A percentile compares a stretch with the other conserved stretches of the same genome.
Conservation (phyloP, 768 basidiomycete genomes). For the Lanmaoa rubissima region DNA sequence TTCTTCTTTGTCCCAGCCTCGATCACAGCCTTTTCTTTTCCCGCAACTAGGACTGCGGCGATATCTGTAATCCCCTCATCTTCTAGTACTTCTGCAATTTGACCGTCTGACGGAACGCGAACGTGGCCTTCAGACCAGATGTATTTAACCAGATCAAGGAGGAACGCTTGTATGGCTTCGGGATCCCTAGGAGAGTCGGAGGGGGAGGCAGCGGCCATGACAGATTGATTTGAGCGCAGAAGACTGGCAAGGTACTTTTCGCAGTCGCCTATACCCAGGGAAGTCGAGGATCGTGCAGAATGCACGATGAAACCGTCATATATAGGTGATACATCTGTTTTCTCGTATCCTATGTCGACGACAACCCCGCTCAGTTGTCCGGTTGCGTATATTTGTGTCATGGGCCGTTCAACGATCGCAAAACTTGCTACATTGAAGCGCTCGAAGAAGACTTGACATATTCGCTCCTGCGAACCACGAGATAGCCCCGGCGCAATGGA, state of each 20-base stretch:
- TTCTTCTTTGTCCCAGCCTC: conserved; percentile 82
- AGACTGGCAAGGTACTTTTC: conserved; percentile 73
- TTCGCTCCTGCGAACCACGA: conserved; percentile 63
- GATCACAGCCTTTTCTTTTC: conserved; percentile 88
- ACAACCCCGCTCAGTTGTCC: conserved; percentile 72
- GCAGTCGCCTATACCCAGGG: conserved; percentile 70
- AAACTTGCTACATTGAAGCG: conserved; percentile 88
- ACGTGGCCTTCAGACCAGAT: conserved; percentile 64
- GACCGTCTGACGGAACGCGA: conserved; percentile 73
- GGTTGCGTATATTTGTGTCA: conserved; percentile 80
- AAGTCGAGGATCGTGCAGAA: conserved; percentile 51
- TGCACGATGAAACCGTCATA: conserved; percentile 68
- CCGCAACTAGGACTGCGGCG: conserved; percentile 85
- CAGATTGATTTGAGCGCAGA: conserved; percentile 63
- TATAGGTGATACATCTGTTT: conserved; percentile 76
- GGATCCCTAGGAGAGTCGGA: conserved; percentile 45
- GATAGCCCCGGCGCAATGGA: conserved; percentile 66
- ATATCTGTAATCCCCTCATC: conserved; percentile 90
- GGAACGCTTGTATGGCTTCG: conserved; percentile 45
- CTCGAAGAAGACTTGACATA: conserved; percentile 87
- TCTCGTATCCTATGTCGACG: conserved; percentile 75
- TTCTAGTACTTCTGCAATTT: conserved; percentile 57
- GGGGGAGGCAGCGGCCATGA: conserved; percentile 58
- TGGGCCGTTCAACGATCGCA: conserved; percentile 75
- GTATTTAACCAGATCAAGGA: conserved; percentile 64